Percentiles rank a stretch among this genome's conserved stretches.
phyloP scores from a whole-genome alignment of 345 rosid genomes.

The Brassica incana region DNA sequence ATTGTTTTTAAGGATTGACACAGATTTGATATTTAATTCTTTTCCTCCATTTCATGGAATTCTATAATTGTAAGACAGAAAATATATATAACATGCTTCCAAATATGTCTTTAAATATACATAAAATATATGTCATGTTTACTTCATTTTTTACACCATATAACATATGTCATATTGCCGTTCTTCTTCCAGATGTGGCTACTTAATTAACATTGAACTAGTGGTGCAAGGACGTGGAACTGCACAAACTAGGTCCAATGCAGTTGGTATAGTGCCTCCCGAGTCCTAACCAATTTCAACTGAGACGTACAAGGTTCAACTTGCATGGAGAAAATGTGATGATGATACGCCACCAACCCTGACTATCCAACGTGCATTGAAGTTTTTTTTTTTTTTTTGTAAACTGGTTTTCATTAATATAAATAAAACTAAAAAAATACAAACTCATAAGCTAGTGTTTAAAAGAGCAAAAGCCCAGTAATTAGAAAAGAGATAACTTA shows the following conservation, averaged over 20 bases:
- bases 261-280: neutral
- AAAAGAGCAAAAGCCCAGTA: no score
- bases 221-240: neutral
- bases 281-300: neutral
- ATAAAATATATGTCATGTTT: neutral
- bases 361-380: neutral
- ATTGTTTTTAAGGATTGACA: neutral
- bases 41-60: conserved; percentile 1
- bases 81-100: neutral
- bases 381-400: neutral
- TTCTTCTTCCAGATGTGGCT: neutral
- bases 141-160: neutral
- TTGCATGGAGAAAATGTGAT: neutral
- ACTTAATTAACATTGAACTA: neutral
- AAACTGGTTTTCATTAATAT: no score
- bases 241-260: neutral
- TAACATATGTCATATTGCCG: neutral
- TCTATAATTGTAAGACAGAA: neutral
- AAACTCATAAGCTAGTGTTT: no score
- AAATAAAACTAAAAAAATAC: no score
- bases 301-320: neutral
- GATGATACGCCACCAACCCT: neutral
- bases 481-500: no score
- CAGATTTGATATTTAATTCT: neutral
- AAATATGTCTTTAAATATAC: neutral